Conservation (phyloP, 371 early-diverging fungal genomes). For the Catenaria anguillulae region DNA sequence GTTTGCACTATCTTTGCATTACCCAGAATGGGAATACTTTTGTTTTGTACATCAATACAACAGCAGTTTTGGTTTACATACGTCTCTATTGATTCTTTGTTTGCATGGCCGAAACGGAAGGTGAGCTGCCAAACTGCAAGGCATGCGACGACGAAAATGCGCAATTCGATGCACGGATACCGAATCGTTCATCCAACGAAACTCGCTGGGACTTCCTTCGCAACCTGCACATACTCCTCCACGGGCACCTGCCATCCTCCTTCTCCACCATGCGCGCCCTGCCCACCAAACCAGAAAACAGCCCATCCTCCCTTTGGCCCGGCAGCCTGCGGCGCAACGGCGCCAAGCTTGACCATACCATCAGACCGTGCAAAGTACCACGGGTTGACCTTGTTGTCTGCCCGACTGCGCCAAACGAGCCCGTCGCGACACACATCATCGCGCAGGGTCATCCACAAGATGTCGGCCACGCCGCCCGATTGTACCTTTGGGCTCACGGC, state of each 20-base stretch:
- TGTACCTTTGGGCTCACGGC: slow-evolving; percentile 57
- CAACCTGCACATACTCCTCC: background rate
- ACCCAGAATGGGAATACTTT: no score
- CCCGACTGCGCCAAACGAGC: slow-evolving; percentile 70
- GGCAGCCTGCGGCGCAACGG: background rate
- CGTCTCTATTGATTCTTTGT: no score
- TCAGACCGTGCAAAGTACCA: slow-evolving; percentile 32
- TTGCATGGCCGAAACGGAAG: no score
- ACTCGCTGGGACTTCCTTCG: background rate
- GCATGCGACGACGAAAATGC: no score
- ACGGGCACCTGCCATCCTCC: no score
- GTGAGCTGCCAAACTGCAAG: no score
- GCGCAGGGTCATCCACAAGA: slow-evolving; percentile 68
- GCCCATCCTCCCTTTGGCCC: background rate
- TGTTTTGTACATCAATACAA: no score
- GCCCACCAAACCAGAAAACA: background rate
- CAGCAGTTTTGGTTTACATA: no score
- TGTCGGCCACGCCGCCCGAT: slow-evolving; percentile 85
- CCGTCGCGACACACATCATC: slow-evolving; percentile 39
- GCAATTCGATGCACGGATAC: no score
- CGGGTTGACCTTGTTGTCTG: slow-evolving; percentile 76
- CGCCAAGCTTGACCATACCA: background rate
- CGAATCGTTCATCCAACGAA: background rate
- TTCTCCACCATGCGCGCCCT: no score
- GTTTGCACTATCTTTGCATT: no score